These are phyloP conservation scores for Apiospora pterosperma DNA, from an alignment of 2,329 filamentous ascomycete species.

Conservation along the genomic window DNA sequence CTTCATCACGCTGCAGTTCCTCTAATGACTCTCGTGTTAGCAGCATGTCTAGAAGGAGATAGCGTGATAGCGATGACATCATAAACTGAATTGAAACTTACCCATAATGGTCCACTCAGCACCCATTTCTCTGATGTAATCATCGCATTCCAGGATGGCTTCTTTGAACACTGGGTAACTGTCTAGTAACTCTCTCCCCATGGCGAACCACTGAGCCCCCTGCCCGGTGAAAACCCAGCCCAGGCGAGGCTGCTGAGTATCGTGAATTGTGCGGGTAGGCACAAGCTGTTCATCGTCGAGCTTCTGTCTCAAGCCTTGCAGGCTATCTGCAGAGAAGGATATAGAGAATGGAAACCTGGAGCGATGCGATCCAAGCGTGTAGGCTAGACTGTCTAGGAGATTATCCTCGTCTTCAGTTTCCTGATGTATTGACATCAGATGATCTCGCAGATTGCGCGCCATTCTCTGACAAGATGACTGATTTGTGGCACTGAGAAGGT, in stretches of 20 bases:
- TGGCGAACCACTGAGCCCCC: slow-evolving; percentile 17
- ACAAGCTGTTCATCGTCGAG: background rate
- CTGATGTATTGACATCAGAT: slow-evolving; percentile 6
- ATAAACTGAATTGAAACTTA: background rate
- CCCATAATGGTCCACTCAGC: background rate
- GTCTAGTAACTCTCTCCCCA: slow-evolving; percentile 14
- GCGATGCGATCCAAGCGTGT: background rate
- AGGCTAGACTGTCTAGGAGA: background rate
- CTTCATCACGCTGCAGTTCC: slow-evolving; percentile 11
- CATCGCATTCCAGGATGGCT: background rate
- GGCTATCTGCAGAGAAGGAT: background rate
- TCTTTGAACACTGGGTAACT: slow-evolving; percentile 4
- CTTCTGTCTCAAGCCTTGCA: background rate
- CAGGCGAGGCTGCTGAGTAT: slow-evolving; percentile 6
- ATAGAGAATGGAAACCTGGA: background rate
- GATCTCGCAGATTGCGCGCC: slow-evolving; percentile 17
- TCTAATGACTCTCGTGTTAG: slow-evolving; percentile 6
- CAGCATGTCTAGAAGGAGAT: background rate
- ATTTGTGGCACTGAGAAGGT: slow-evolving; percentile 18
- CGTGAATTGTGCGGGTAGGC: background rate
- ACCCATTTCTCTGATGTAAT: background rate
- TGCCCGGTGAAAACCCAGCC: slow-evolving; percentile 18
- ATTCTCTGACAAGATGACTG: slow-evolving; percentile 14
- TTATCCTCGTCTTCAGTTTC: background rate
- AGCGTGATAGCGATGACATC: too few species aligned